Conservation (phyloP, 2,329 filamentous ascomycete genomes). For the Diaporthe citrichinensis region DNA sequence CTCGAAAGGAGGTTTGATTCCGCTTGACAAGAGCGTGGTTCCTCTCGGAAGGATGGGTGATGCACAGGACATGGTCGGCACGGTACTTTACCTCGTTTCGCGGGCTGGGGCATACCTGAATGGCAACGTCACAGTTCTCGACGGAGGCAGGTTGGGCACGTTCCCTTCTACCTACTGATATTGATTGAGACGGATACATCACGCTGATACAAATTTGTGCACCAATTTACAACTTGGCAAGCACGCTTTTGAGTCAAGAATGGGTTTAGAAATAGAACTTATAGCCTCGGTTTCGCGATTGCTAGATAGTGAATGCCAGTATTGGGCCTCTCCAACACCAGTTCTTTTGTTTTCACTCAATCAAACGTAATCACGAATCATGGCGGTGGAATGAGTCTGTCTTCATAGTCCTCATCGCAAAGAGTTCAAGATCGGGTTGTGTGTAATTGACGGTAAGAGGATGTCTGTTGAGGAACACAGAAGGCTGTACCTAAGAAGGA, state of each 20-base stretch:
- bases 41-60: conserved; percentile 73
- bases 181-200: background rate
- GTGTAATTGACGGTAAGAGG: background rate
- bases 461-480: background rate
- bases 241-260: background rate
- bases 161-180: conserved; percentile 68
- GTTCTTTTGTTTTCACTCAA: no score
- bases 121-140: conserved; percentile 72
- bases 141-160: conserved; percentile 72
- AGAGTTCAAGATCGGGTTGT: background rate
- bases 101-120: conserved; percentile 77
- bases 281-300: background rate
- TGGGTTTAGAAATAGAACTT: background rate
- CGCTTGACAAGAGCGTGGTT: conserved; percentile 59
- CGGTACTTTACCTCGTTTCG: conserved; percentile 75
- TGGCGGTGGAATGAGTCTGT: background rate
- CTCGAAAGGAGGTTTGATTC: conserved; percentile 47
- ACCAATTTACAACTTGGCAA: background rate
- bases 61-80: conserved; percentile 74
- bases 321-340: background rate
- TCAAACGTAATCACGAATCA: background rate
- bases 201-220: background rate
- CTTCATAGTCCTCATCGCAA: background rate
- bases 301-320: background rate
- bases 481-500: background rate